Evolutionary conservation across 108 stramenopile genomes (phyloP), one percentile per base, ranked within the genome.

Genomic region (Stephanodiscus triporus): DNA sequence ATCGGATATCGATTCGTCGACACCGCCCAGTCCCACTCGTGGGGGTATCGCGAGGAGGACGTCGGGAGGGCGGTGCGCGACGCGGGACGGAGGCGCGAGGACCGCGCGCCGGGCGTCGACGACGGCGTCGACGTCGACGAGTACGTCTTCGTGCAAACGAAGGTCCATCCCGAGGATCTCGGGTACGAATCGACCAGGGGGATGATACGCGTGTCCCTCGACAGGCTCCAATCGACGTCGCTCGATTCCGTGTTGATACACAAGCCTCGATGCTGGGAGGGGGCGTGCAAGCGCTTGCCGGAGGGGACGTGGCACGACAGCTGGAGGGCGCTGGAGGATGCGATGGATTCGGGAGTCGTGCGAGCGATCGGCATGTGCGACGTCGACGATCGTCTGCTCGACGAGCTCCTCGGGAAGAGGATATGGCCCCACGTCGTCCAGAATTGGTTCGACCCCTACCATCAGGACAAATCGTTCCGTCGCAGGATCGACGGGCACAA

Each of bases 251-350:
- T 87, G 1, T 58, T 87, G 10, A 81, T 87, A 32, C 87, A 87
- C 56, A 87, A 87, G 63, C 87, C 87, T 6, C 67, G 55, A 9
- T 87, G 87, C 37, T 87, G 87, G 87, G 76, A 63, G 11, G 84
- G 79, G 14, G 69, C 83, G 9, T 87, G 87, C 55, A 30, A 58
- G 10, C 63, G 70, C 13, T 60, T 57, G 2, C 87, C 87, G 7
- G 85, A 87, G 66, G 84, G 87, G 0, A 87, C 87, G 6, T 87
- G 87, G 87, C 75, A 85, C 59, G 87, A 87, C 54, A 81, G 79
- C 42, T 87, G 87, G 87, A 53, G 34, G 49, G 87, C 76, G 1
- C 58, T 87, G 29, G 74, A 85, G 59, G 87, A 87, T n/a, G 78
- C 82, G 7, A 57, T 76, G 47, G 75, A 76, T n/a, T 29, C 11